Base-by-base conservation (phyloP, 495 filamentous ascomycete species). In the Chlorociboria aeruginascens region DNA sequence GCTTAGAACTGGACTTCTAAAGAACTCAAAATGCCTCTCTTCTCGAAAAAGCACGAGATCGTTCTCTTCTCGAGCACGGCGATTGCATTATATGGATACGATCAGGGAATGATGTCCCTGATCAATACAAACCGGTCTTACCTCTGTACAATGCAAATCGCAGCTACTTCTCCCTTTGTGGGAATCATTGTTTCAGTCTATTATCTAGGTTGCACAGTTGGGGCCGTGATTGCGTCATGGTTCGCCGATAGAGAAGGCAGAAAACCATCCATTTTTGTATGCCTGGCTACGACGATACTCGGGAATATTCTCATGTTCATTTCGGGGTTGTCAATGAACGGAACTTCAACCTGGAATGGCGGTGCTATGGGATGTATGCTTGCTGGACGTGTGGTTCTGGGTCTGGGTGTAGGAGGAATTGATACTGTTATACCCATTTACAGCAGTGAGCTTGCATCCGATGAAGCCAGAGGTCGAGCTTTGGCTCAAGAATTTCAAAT, bases 31-130 rank as follows among this genome's bases (percentile, higher is more conserved):
- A 25, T 25, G 20, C 40, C 45, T 13, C 12, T 52, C 7, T 31
- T 57, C 29, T 53, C 59, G 33, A 69, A 70, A 57, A 65, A 71
- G 56, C 50, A 47, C 32, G 60, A 71, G 55, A 65, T 77, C 20
- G 64, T 75, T 11, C 34, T 70, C 33, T 78, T 78, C 63, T 52
- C 72, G 17, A 66, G 65, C 40, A 70, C 70, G 3, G 73, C 74
- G n/a, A 78, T 79, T 45, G 71, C 71, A 43, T 65, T 79, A 17
- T 79, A 77, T 64, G 76, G 76, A 8, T 76, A 76, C 43, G 70
- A 74, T 40, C 67, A 72, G 53, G 49, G 71, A 39, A 78, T 78
- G 76, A 78, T 78, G 76, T 71, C 65, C 41, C 52, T 78, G 30
- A 72, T 79, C 57, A 79, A 78, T 47, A 78, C 76, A 7, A 78